Evolutionary conservation across 2,329 filamentous ascomycete species (phyloP).

Genomic region (Meredithiella fracta): DNA sequence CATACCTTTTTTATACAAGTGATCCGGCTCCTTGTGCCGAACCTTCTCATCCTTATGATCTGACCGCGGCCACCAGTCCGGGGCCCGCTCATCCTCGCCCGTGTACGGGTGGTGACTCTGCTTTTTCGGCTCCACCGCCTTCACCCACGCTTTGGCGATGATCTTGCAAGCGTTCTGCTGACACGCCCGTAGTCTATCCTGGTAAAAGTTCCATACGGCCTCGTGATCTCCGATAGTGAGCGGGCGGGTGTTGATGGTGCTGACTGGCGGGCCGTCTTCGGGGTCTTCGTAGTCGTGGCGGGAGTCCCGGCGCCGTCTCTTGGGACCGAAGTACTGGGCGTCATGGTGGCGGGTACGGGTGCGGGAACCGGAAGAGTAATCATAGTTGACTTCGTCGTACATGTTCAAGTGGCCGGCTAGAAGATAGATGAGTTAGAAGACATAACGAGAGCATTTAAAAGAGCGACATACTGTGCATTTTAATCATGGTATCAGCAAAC

Average conservation of each 20-base stretch:
- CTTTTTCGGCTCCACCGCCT: slow-evolving; percentile 60
- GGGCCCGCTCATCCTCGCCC: slow-evolving; percentile 42
- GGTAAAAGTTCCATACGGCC: slow-evolving; percentile 43
- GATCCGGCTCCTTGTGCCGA: slow-evolving; percentile 57
- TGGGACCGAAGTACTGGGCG: background rate
- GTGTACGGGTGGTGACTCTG: slow-evolving; percentile 61
- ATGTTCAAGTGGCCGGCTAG: background rate
- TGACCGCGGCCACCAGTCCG: slow-evolving; percentile 50
- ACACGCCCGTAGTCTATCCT: slow-evolving; percentile 44
- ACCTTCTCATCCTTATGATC: slow-evolving; percentile 36
- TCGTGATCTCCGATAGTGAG: slow-evolving; percentile 37
- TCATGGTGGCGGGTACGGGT: background rate
- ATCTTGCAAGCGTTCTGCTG: slow-evolving; percentile 58
- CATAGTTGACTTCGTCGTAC: background rate
- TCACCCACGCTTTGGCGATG: slow-evolving; percentile 61
- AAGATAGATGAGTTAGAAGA: background rate
- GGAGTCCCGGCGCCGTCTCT: background rate
- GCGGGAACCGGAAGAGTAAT: background rate
- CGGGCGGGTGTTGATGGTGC: background rate
- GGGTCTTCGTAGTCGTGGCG: background rate
- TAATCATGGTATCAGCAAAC: slow-evolving; percentile 19
- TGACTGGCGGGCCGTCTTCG: slow-evolving; percentile 3
- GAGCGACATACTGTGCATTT: background rate
- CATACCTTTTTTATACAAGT: slow-evolving; percentile 50
- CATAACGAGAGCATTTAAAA: background rate